Conservation (phyloP, 116 monocot species). For the Trichopus zeylanicus region DNA sequence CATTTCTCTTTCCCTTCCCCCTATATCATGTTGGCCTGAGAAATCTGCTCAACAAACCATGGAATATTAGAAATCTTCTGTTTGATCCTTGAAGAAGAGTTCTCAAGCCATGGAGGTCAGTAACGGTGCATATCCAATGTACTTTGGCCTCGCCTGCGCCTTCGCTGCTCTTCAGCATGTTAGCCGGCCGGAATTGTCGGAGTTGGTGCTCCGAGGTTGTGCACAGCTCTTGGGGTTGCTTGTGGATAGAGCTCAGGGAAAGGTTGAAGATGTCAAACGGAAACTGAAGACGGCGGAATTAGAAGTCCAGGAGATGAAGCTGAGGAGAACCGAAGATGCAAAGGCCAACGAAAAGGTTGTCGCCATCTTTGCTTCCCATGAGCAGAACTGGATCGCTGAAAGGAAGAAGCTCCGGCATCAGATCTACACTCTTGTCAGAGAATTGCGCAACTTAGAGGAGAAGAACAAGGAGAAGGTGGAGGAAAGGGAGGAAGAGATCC, state of each 20-base stretch:
- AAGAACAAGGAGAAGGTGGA: slow-evolving; percentile 33
- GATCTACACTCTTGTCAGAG: slow-evolving; percentile 43
- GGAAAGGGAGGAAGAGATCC: slow-evolving; percentile 20
- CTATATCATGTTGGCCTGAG: neutral
- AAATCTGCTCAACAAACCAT: neutral
- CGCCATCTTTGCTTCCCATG: slow-evolving; percentile 62
- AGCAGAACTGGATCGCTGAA: slow-evolving; percentile 74
- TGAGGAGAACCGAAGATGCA: slow-evolving; percentile 53
- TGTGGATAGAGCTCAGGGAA: slow-evolving; percentile 24
- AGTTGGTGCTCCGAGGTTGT: slow-evolving; percentile 27
- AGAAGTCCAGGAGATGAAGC: slow-evolving; percentile 37
- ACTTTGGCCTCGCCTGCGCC: slow-evolving; percentile 46
- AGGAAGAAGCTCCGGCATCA: slow-evolving; percentile 44
- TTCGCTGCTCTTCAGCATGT: slow-evolving; percentile 35
- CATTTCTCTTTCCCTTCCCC: slow-evolving; percentile 1
- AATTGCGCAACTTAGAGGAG: slow-evolving; percentile 19
- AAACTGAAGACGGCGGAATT: slow-evolving; percentile 24
- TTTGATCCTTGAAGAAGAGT: neutral
- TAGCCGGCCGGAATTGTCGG: slow-evolving; percentile 6
- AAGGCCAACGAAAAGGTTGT: slow-evolving; percentile 87
- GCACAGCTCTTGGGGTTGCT: slow-evolving; percentile 34
- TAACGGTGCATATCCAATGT: slow-evolving; percentile 20
- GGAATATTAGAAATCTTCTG: neutral
- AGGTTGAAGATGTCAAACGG: slow-evolving; percentile 18
- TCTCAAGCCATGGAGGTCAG: neutral